phyloP scores from a whole-genome alignment of 768 basidiomycete species.

The Amanita molliuscula region DNA sequence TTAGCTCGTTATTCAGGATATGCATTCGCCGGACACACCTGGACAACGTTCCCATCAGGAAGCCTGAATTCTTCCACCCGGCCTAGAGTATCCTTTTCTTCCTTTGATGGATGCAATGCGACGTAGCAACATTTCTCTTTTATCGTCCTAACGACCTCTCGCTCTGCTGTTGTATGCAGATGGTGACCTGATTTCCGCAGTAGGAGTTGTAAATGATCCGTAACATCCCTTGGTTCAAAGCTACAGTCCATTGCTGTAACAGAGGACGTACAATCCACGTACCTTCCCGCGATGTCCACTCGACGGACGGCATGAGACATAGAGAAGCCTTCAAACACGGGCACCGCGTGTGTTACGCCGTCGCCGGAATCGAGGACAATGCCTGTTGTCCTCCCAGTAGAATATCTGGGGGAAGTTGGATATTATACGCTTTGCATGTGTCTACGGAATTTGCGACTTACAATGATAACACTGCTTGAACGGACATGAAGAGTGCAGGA shows the following conservation, averaged over 20 bases:
- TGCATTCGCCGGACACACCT: conserved; percentile 38
- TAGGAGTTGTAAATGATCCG: conserved; percentile 89
- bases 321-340: conserved; percentile 97
- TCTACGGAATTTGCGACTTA: conserved; percentile 28
- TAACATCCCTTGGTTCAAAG: conserved; percentile 66
- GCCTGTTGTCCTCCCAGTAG: conserved; percentile 97
- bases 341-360: conserved; percentile 97
- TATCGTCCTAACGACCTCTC: conserved; percentile 92
- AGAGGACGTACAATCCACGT: conserved; percentile 12
- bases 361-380: conserved; percentile 98
- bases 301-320: conserved; percentile 98
- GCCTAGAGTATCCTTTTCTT: conserved; percentile 82
- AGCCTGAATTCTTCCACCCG: conserved; percentile 82
- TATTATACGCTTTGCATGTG: not conserved
- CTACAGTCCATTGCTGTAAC: conserved; percentile 4
- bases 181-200: conserved; percentile 92
- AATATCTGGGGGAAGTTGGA: conserved; percentile 52
- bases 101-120: conserved; percentile 85
- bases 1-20: conserved; percentile 9
- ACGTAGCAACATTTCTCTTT: conserved; percentile 99
- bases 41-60: conserved; percentile 91
- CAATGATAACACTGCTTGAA: conserved; percentile 96
- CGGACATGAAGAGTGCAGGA: conserved; percentile 91
- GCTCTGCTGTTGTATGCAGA: conserved; percentile 93
- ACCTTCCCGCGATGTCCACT: conserved; percentile 95